Percentiles rank a stretch among this genome's conserved stretches.
phyloP scores from a whole-genome alignment of 306 rosid genomes.

The Phaseolus lunatus region DNA sequence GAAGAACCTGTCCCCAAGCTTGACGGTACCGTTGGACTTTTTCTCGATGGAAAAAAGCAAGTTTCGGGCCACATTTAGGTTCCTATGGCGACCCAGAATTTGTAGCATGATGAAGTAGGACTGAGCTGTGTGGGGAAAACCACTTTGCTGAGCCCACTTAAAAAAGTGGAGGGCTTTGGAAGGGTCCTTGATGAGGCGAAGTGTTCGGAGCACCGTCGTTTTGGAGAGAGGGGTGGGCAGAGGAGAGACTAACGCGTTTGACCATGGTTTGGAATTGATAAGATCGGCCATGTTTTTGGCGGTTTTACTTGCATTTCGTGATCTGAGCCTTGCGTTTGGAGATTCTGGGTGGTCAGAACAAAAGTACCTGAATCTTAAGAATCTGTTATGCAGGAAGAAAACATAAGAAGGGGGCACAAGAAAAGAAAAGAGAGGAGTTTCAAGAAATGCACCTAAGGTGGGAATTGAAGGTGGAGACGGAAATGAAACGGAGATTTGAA shows the following conservation, averaged over 20 bases:
- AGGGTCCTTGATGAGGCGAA: constrained; percentile 58
- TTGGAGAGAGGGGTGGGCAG: constrained; percentile 61
- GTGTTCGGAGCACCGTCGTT: constrained; percentile 69
- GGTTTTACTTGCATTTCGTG: constrained; percentile 52
- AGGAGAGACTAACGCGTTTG: constrained; percentile 54
- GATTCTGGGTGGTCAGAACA: constrained; percentile 45
- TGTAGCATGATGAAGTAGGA: constrained; percentile 67
- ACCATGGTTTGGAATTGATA: constrained; percentile 66
- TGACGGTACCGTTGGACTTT: constrained; percentile 66
- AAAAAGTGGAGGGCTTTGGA: constrained; percentile 67
- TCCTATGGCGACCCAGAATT: constrained; percentile 61
- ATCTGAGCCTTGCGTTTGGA: constrained; percentile 42
- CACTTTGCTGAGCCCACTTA: constrained; percentile 64
- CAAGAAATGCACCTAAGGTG: constrained; percentile 44
- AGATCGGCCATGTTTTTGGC: constrained; percentile 61
- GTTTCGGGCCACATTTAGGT: constrained; percentile 76
- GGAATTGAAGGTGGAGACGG: constrained; percentile 29
- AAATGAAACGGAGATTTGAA: constrained; percentile 2
- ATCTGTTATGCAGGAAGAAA: not conserved
- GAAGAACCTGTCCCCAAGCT: constrained; percentile 73
- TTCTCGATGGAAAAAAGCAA: constrained; percentile 74
- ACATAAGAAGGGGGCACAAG: not conserved
- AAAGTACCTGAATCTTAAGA: constrained; percentile 49
- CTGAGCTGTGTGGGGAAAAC: constrained; percentile 63
- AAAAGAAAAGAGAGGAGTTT: constrained; percentile 22